Evolutionary conservation across 2,329 filamentous ascomycete genomes (phyloP).

Genomic region (Talaromyces amestolkiae): DNA sequence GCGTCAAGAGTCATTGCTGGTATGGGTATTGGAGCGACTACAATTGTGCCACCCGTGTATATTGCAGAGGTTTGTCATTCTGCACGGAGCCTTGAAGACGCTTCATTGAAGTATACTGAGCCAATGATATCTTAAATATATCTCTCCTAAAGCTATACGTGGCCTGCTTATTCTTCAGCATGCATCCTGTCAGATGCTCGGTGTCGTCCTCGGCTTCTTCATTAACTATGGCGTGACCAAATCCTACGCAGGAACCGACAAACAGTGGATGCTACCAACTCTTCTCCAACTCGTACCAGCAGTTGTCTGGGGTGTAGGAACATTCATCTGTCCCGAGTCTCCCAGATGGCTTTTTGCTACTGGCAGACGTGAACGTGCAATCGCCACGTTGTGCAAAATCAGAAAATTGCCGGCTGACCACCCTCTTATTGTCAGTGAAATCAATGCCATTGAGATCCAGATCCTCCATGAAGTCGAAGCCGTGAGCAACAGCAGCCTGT

Average conservation of each 20-base stretch:
- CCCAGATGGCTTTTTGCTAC: slow-evolving; percentile 36
- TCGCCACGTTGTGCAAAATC: slow-evolving; percentile 27
- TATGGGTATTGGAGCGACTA: slow-evolving; percentile 39
- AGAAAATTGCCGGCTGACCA: slow-evolving; percentile 33
- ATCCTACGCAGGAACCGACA: slow-evolving; percentile 26
- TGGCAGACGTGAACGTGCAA: slow-evolving; percentile 29
- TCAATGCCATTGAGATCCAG: slow-evolving; percentile 26
- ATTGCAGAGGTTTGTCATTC: slow-evolving; percentile 32
- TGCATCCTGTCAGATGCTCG: background rate
- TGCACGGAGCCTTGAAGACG: background rate
- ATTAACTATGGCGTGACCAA: slow-evolving; percentile 34
- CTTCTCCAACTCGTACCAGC: slow-evolving; percentile 32
- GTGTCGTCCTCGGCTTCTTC: slow-evolving; percentile 22
- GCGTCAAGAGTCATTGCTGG: slow-evolving; percentile 39
- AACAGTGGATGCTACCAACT: slow-evolving; percentile 35
- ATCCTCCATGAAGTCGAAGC: slow-evolving; percentile 37
- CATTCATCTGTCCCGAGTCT: slow-evolving; percentile 35
- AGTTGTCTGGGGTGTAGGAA: slow-evolving; percentile 26
- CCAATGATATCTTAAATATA: slow-evolving; percentile 9
- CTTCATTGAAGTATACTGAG: background rate
- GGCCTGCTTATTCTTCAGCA: slow-evolving; percentile 27
- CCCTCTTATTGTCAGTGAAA: slow-evolving; percentile 27
- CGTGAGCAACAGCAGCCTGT: slow-evolving; percentile 30
- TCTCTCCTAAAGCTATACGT: slow-evolving; percentile 31
- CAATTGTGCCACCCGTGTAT: slow-evolving; percentile 38